Base-by-base conservation (phyloP, 2,329 filamentous ascomycete species). In the Xylariaceae sp. region DNA sequence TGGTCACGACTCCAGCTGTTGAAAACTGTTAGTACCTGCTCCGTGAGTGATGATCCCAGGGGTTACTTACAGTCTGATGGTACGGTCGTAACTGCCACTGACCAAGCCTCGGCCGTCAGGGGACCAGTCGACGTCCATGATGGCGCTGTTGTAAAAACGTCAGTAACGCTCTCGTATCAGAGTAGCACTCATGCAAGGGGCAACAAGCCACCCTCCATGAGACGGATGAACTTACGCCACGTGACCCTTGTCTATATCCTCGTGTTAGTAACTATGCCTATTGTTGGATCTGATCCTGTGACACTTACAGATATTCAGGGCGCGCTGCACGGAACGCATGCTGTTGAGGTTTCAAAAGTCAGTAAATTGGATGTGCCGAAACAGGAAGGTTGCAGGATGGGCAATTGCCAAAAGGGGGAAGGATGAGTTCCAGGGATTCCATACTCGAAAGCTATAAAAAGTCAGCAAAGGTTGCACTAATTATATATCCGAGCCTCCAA, bases 111-210 rank as follows among this genome's bases (percentile, higher is more conserved):
- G 89, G 61, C 94, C 94, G 0, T 94, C 97, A 0, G 94, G 93
- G 53, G 88, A 92, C 76, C 93, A 99, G 71, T 97, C 91, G 47
- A 99, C 88, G 73, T 96, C 92, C 90, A 97, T 97, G 23, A 97
- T 92, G 17, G 94, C 94, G 6, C 60, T 62, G 15, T 4, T 34
- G 13, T n/a, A 57, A 8, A 8, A 6, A n/a, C 1, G 56, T 62
- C 9, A 62, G 58, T 49, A 58, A 18, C 17, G 1, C 4, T 37
- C 2, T n/a, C 11, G 8, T 13, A 45, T 17, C 5, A 39, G 47
- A 39, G 13, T 18, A 3, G 9, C 44, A 11, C 13, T 15, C 3
- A 18, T 11, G n/a, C 9, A 39, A 17, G 10, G n/a, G 52, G 45
- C 18, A 51, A 45, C 7, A n/a, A 37, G n/a, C 50, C 11, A 8